These are phyloP conservation scores for Starmerella bombi DNA, from an alignment of 805 yeast species.

Conservation along the genomic window DNA sequence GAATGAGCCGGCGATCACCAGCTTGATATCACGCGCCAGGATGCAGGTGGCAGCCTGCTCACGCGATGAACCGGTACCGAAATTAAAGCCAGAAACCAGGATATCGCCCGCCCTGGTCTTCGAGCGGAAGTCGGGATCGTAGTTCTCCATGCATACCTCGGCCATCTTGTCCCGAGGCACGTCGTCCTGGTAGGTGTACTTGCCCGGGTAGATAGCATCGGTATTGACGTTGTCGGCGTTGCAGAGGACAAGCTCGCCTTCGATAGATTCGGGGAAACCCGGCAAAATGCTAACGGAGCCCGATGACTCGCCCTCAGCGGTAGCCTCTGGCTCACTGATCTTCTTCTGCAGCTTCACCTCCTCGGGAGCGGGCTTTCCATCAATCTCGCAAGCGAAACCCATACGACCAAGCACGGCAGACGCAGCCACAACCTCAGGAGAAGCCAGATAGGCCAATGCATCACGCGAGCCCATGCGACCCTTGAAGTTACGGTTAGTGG, in stretches of 20 bases:
- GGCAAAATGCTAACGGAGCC: slow-evolving; percentile 49
- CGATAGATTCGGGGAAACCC: slow-evolving; percentile 81
- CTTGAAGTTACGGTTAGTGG: slow-evolving; percentile 95
- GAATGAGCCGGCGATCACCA: slow-evolving; percentile 93
- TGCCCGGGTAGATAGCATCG: slow-evolving; percentile 98
- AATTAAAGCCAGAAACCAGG: slow-evolving; percentile 81
- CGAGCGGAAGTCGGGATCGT: slow-evolving; percentile 72
- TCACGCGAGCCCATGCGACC: slow-evolving; percentile 98
- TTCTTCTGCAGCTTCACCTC: slow-evolving; percentile 36
- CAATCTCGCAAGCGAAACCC: slow-evolving; percentile 79
- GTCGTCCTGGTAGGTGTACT: slow-evolving; percentile 97
- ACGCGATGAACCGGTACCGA: slow-evolving; percentile 97
- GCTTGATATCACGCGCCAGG: slow-evolving; percentile 79
- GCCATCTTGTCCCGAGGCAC: slow-evolving; percentile 94
- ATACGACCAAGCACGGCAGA: slow-evolving; percentile 92
- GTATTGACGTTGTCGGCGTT: slow-evolving; percentile 91
- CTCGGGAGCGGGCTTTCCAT: slow-evolving; percentile 41
- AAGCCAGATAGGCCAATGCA: slow-evolving; percentile 88
- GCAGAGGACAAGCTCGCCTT: slow-evolving; percentile 87
- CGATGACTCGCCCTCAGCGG: slow-evolving; percentile 16
- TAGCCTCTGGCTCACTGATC: slow-evolving; percentile 26
- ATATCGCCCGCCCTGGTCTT: slow-evolving; percentile 84
- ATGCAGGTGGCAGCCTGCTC: slow-evolving; percentile 99
- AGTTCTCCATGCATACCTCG: slow-evolving; percentile 97
- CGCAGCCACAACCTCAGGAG: slow-evolving; percentile 98